These are phyloP conservation scores for Leptodontidium sp. DNA, from an alignment of 2,329 filamentous ascomycete genomes.

Conservation along the genomic window DNA sequence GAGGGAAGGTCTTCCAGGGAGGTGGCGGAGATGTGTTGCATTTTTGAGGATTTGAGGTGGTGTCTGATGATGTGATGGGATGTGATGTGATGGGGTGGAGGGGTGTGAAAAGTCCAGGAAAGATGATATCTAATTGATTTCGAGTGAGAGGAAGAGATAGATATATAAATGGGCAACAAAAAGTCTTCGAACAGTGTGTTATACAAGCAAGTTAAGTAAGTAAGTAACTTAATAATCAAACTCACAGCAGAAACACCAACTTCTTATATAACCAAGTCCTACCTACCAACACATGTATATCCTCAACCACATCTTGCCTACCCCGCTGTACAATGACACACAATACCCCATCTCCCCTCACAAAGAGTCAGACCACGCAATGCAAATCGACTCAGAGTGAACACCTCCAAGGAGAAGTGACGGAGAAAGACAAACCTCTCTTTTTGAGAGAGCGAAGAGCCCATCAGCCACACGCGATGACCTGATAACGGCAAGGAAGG, in stretches of 20 bases:
- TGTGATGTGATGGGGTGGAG: background rate
- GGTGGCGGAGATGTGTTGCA: slow-evolving; percentile 44
- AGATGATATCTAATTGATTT: background rate
- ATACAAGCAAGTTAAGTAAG: background rate
- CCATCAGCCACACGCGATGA: background rate
- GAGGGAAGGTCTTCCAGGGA: slow-evolving; percentile 41
- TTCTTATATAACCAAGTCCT: background rate
- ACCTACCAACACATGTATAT: slow-evolving; percentile 10
- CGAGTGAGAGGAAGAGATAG: background rate
- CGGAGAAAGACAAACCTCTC: slow-evolving; percentile 18
- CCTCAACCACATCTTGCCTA: background rate
- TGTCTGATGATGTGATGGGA: background rate
- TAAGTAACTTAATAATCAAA: slow-evolving; percentile 4
- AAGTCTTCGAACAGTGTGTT: background rate
- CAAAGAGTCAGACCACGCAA: background rate
- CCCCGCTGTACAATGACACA: slow-evolving; percentile 3
- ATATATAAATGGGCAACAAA: background rate
- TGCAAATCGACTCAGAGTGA: background rate
- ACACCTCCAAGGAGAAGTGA: slow-evolving; percentile 22
- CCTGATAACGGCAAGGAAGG: slow-evolving; percentile 3
- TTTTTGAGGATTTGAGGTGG: slow-evolving; percentile 26
- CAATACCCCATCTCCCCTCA: background rate
- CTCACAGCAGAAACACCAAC: background rate
- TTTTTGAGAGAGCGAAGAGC: background rate
- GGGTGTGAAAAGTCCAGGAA: background rate